A percentile compares a stretch with the other conserved stretches of the same genome.
Evolutionary conservation across 164 flowering plant species (phyloP).

Genomic region (Tetrastigma voinierianum): DNA sequence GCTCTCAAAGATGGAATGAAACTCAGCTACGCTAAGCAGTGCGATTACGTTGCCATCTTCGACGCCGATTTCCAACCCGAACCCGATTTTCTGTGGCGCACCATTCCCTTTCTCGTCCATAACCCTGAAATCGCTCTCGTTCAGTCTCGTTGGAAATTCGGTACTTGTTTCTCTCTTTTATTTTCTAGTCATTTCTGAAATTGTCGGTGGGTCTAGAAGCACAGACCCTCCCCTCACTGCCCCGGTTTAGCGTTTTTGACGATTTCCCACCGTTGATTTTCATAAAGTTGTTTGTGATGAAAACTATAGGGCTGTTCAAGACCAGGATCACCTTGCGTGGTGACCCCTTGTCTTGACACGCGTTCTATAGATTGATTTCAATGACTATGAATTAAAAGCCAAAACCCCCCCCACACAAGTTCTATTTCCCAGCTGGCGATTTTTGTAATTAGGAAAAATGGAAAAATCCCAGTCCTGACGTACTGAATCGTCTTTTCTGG

Average conservation of each 20-base stretch:
- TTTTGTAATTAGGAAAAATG: too few species aligned
- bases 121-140: constrained; percentile 59
- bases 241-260: too few species aligned
- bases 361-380: too few species aligned
- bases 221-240: too few species aligned
- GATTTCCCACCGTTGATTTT: too few species aligned
- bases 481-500: too few species aligned
- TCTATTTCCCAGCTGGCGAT: too few species aligned
- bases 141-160: constrained; percentile 61
- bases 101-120: constrained; percentile 59
- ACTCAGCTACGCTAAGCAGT: constrained; percentile 51
- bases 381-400: too few species aligned
- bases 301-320: not conserved
- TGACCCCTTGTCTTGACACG: not conserved
- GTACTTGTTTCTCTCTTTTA: constrained; percentile 16
- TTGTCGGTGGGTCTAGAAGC: constrained; percentile 15
- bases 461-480: too few species aligned
- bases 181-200: not conserved
- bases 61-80: constrained; percentile 82
- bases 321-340: not conserved
- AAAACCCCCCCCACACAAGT: too few species aligned
- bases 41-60: constrained; percentile 67
- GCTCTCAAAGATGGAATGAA: constrained; percentile 59
- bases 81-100: constrained; percentile 54
- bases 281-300: constrained; percentile 16